Base-by-base conservation (phyloP, 768 basidiomycete species). In the Mrakia gelida region DNA sequence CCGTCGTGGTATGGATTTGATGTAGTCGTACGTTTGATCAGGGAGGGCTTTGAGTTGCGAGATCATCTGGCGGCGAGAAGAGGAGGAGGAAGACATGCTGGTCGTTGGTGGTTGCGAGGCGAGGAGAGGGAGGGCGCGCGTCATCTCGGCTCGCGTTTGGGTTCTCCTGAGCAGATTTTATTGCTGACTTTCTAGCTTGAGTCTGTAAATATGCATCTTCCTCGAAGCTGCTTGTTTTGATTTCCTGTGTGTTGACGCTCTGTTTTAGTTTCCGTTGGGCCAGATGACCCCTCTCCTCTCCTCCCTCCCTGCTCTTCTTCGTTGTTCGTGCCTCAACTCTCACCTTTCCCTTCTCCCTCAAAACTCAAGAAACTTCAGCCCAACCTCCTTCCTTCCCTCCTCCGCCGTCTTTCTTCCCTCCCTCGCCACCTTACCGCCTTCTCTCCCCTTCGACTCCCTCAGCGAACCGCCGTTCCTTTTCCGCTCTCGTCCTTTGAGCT, bases 401-500 rank as follows among this genome's bases (percentile, higher is more conserved):
- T 28, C 59, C 28, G 9, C 59, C 28, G 7, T n/a, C 59, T 28
- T 28, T 8, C 59, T 59, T 18, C 59, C 28, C 28, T 28, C 59
- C 59, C 23, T 26, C 11, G 3, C 28, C 28, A 7, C 59, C 59
- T 56, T 23, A 28, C 59, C 59, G 26, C 54, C 54, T 9, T 28
- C 59, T 59, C 59, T 26, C 49, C 49, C 21, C 49, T 21, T 10
- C 45, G 45, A 45, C 45, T 45, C 45, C 11, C 45, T 32, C 38
- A 38, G 38, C 38, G 8, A 38, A 38, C 38, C 3, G 38, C 30
- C 28, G 28, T 34, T 26, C 15, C 34, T 70, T n/a, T n/a, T n/a
- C n/a, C n/a, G n/a, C 67, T 45, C 67, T 30, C 67, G 9, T 41
- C 67, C 34, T 70, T n/a, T n/a, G 34, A 70, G 67, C 67, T 38